Evolutionary conservation across 768 basidiomycete species (phyloP).

Genomic region (Tulasnella sp.): DNA sequence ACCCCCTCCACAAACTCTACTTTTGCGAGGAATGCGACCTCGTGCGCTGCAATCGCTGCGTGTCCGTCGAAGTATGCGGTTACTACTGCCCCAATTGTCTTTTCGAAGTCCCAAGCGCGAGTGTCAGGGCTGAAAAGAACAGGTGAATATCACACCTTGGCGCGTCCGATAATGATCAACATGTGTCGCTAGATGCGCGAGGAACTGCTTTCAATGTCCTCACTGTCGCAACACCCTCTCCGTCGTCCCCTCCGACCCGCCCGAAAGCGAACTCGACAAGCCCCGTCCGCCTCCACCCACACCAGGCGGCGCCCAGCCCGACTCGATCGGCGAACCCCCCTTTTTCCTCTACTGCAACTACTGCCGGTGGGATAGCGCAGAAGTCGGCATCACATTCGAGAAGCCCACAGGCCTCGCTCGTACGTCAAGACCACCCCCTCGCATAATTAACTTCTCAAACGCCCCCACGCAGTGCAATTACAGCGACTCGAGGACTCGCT

Average conservation of each 20-base stretch:
- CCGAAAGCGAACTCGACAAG: constrained; percentile 33
- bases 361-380: constrained; percentile 90
- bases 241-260: constrained; percentile 80
- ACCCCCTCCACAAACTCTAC: constrained; percentile 72
- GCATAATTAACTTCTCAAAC: neutral
- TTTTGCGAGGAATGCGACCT: constrained; percentile 99
- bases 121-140: constrained; percentile 96
- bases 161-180: neutral
- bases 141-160: constrained; percentile 37
- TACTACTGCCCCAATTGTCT: constrained; percentile 98
- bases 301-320: constrained; percentile 22
- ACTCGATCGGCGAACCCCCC: constrained; percentile 60
- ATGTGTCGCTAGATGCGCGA: constrained; percentile 62
- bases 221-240: constrained; percentile 81
- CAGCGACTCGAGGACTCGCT: constrained; percentile 83
- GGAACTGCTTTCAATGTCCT: constrained; percentile 96
- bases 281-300: constrained; percentile 42
- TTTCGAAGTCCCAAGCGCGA: constrained; percentile 96
- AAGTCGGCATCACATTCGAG: constrained; percentile 86
- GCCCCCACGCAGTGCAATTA: constrained; percentile 52
- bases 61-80: constrained; percentile 83
- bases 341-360: constrained; percentile 86
- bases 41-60: constrained; percentile 85
- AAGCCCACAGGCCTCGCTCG: constrained; percentile 93
- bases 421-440: constrained; percentile 28